A percentile compares a stretch with the other conserved stretches of the same genome.
phyloP scores from a whole-genome alignment of 306 rosid genomes.

The Hylodesmum podocarpum region DNA sequence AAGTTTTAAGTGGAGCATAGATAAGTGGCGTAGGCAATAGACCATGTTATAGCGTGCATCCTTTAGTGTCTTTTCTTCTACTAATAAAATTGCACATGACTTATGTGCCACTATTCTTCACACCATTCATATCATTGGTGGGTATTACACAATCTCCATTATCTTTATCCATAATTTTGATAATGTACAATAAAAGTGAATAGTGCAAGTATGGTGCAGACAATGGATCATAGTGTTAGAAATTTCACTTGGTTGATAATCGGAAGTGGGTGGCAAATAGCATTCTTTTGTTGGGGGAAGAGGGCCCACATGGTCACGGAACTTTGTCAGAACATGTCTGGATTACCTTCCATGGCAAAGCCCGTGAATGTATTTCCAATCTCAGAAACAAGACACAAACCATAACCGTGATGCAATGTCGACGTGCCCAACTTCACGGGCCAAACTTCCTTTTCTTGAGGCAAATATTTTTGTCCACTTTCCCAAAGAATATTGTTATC shows the following conservation, averaged over 20 bases:
- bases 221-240: background rate
- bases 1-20: slow-evolving; percentile 4
- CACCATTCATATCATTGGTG: slow-evolving; percentile 5
- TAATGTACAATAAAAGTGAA: background rate
- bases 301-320: slow-evolving; percentile 47
- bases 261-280: background rate
- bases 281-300: background rate
- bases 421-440: slow-evolving; percentile 18
- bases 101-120: background rate
- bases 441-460: slow-evolving; percentile 14
- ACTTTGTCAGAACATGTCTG: slow-evolving; percentile 11
- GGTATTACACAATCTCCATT: background rate
- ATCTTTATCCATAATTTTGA: background rate
- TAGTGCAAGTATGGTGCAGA: background rate
- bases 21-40: slow-evolving; percentile 19
- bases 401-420: slow-evolving; percentile 1
- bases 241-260: background rate
- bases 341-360: background rate
- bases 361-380: slow-evolving; percentile 34
- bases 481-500: background rate
- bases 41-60: slow-evolving; percentile 10
- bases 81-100: background rate
- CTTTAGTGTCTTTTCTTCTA: slow-evolving; percentile 23
- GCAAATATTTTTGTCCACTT: background rate
- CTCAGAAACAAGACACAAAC: background rate